Base-by-base conservation (phyloP, 177 flowering plant genomes). In the Vitis hybrid region DNA sequence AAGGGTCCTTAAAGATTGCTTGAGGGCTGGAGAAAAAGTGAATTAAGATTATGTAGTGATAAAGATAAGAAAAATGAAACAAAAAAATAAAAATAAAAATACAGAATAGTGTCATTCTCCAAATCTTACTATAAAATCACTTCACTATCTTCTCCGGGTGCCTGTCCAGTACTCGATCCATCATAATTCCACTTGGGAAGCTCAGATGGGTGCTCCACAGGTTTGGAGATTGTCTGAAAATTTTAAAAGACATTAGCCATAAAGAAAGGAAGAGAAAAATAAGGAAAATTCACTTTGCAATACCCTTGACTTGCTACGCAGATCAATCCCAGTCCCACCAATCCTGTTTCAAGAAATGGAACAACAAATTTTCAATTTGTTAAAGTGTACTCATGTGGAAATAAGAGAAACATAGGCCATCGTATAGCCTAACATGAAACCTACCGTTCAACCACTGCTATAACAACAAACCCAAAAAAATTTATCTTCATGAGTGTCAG, bases 131-230 rank as follows among this genome's bases (percentile, higher is more conserved):
- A 96, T 84, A 96, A 69, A 73, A 93, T 96, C 12, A 96, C 99
- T 90, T 93, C 99, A 87, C 99, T 96, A 62, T 96, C 98, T 74
- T 93, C 97, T 64, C 99, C 99, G 1, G 99, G 99, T 18, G 99
- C 99, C 83, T 96, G 98, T 40, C 99, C 98, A 18, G 99, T 93
- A 75, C 99, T 96, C 8, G 99, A 93, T 67, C 99, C 99, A 81
- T 96, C 99, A 68, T 88, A 93, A 73, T 96, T 96, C 99, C 99
- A 96, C 77, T 87, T 96, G 66, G 99, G 99, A 66, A 96, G 98
- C 86, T 93, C 97, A 55, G 91, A 91, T 10, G 94, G 91, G 76
- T 91, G 88, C 58, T 88, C 80, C 64, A 96, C 93, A 65, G 98
- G 97, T 84, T 84, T 85, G 35, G 97, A 72, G 61, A 96, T 81